Evolutionary conservation across 331 rosid species (phyloP).

Genomic region (Acacia pycnantha): DNA sequence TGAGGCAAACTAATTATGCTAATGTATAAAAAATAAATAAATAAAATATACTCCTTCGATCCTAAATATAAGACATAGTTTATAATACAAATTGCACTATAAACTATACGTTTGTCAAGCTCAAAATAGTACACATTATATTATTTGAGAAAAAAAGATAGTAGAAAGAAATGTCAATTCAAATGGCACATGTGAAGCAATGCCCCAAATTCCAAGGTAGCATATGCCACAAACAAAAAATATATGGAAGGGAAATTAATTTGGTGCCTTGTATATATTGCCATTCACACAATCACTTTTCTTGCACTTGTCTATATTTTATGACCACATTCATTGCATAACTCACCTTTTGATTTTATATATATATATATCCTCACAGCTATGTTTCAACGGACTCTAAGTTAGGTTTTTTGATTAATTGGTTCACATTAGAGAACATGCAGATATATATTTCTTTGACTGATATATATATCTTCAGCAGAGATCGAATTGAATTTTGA

Average conservation of each 20-base stretch:
- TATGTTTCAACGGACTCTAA: background rate
- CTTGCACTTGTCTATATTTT: background rate
- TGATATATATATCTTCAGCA: background rate
- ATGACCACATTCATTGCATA: background rate
- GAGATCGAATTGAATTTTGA: background rate
- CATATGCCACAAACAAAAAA: too few relatives aligned
- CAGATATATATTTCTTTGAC: background rate
- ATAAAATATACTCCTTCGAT: too few relatives aligned
- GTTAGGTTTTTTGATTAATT: background rate
- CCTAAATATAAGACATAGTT: too few relatives aligned
- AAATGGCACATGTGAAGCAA: conserved; percentile 40
- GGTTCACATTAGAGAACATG: background rate
- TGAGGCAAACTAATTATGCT: background rate
- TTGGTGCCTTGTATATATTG: background rate
- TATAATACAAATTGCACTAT: too few relatives aligned
- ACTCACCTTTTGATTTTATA: background rate
- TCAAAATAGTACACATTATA: too few relatives aligned
- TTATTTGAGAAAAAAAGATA: background rate
- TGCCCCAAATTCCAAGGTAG: background rate
- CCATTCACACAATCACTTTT: background rate
- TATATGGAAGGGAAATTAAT: background rate
- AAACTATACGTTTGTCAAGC: background rate
- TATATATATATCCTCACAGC: background rate
- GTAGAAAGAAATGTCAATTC: background rate
- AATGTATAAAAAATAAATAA: too few relatives aligned